These are phyloP conservation scores for Elsinoe ampelina DNA, from an alignment of 2,329 filamentous ascomycete species.

Conservation along the genomic window DNA sequence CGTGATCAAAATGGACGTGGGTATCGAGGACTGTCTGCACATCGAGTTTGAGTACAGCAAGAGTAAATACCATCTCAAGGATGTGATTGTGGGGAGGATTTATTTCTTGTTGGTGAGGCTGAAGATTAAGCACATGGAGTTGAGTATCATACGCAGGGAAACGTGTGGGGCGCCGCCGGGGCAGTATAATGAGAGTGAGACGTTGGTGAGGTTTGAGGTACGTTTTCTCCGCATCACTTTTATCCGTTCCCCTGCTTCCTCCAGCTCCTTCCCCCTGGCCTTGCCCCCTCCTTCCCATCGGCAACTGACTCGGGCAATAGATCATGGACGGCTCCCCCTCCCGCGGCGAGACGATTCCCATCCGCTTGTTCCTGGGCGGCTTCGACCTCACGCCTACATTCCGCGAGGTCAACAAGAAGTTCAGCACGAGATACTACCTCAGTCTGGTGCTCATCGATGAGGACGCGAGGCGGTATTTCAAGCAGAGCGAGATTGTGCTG, in stretches of 20 bases:
- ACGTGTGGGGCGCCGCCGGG: slow-evolving; percentile 95
- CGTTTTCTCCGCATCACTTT: slow-evolving; percentile 19
- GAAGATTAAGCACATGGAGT: slow-evolving; percentile 99
- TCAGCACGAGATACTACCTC: slow-evolving; percentile 94
- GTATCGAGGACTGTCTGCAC: slow-evolving; percentile 97
- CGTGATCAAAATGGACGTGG: slow-evolving; percentile 99
- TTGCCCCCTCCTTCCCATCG: slow-evolving; percentile 8
- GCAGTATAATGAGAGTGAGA: slow-evolving; percentile 99
- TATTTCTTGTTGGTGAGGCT: slow-evolving; percentile 94
- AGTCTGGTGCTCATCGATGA: slow-evolving; percentile 58
- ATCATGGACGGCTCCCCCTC: slow-evolving; percentile 99
- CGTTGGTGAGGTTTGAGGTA: slow-evolving; percentile 89
- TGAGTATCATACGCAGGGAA: slow-evolving; percentile 93
- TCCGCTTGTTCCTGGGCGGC: slow-evolving; percentile 89
- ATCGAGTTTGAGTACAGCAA: slow-evolving; percentile 99
- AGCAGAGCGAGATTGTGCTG: slow-evolving; percentile 96
- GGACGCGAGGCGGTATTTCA: slow-evolving; percentile 97
- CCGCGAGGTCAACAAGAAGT: slow-evolving; percentile 99
- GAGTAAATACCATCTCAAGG: slow-evolving; percentile 97
- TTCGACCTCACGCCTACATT: slow-evolving; percentile 98
- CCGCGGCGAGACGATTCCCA: slow-evolving; percentile 87
- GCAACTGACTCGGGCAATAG: slow-evolving; percentile 25
- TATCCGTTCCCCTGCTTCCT: slow-evolving; percentile 12
- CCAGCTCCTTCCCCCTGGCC: slow-evolving; percentile 2
- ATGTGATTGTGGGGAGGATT: slow-evolving; percentile 96